phyloP scores from a whole-genome alignment of 768 basidiomycete species.

The Pulveroboletus sp. region DNA sequence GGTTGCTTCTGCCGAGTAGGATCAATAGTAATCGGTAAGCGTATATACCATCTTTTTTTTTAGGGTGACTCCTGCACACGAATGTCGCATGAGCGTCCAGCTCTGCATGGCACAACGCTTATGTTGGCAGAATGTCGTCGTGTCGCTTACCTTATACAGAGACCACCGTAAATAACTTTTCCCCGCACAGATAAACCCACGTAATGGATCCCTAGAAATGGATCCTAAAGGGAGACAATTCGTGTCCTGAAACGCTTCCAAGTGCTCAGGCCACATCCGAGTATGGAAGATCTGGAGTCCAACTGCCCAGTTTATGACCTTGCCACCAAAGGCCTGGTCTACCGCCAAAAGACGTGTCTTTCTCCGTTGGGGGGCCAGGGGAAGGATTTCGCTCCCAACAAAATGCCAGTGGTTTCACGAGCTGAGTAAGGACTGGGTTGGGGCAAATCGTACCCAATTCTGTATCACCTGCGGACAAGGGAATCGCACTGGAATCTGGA shows the following conservation, averaged over 20 bases:
- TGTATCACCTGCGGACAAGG: not conserved
- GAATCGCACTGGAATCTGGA: not conserved
- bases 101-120: not conserved
- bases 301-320: slow-evolving; percentile 16
- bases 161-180: not conserved
- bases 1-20: too few relatives aligned
- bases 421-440: slow-evolving; percentile 18
- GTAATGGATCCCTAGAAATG: not conserved
- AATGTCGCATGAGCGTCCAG: not conserved
- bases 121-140: not conserved
- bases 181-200: not conserved
- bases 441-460: slow-evolving; percentile 15
- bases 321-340: slow-evolving; percentile 43
- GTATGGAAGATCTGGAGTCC: slow-evolving; percentile 12
- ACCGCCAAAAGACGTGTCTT: not conserved
- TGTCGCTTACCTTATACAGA: not conserved
- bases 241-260: too few relatives aligned
- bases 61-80: not conserved
- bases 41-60: not conserved
- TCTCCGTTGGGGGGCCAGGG: not conserved
- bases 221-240: not conserved
- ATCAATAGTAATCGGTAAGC: too few relatives aligned
- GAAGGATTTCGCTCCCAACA: slow-evolving; percentile 20
- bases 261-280: slow-evolving; percentile 1
- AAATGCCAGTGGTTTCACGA: slow-evolving; percentile 20